Evolutionary conservation across 257 asterid species (phyloP).

Genomic region (Craterostigma plantagineum): DNA sequence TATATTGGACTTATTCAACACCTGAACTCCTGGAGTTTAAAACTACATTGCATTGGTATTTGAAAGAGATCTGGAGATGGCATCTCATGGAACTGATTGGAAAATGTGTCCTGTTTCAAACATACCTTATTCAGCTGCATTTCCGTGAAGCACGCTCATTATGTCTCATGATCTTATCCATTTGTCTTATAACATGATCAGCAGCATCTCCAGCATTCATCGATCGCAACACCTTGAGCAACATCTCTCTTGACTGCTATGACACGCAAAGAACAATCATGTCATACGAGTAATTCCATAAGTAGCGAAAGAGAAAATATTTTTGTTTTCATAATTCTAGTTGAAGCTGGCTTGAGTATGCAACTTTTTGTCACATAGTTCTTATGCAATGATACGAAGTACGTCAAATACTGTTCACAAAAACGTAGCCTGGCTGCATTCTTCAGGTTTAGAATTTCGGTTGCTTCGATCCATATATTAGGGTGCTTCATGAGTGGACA

Average conservation of each 20-base stretch:
- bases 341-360: too few relatives aligned
- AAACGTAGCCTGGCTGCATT: too few relatives aligned
- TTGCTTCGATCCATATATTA: too few relatives aligned
- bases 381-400: too few relatives aligned
- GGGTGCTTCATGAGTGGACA: too few relatives aligned
- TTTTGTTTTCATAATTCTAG: too few relatives aligned
- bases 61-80: constrained; percentile 7
- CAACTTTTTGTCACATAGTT: too few relatives aligned
- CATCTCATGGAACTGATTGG: constrained; percentile 8
- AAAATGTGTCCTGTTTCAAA: constrained; percentile 1
- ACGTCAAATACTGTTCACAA: too few relatives aligned
- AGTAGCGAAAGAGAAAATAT: neutral
- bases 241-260: constrained; percentile 66
- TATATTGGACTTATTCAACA: constrained; percentile 25
- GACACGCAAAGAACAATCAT: constrained; percentile 5
- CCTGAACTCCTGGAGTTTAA: constrained; percentile 52
- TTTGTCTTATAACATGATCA: constrained; percentile 81
- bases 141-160: constrained; percentile 80
- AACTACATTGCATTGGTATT: constrained; percentile 6
- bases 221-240: constrained; percentile 65
- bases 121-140: constrained; percentile 54
- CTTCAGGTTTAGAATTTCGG: too few relatives aligned
- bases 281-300: neutral
- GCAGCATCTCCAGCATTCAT: constrained; percentile 99
- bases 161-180: constrained; percentile 67